Evolutionary conservation across 2,329 filamentous ascomycete genomes (phyloP), one percentile per base, ranked within the genome.

Genomic region (Penicillium sp.): DNA sequence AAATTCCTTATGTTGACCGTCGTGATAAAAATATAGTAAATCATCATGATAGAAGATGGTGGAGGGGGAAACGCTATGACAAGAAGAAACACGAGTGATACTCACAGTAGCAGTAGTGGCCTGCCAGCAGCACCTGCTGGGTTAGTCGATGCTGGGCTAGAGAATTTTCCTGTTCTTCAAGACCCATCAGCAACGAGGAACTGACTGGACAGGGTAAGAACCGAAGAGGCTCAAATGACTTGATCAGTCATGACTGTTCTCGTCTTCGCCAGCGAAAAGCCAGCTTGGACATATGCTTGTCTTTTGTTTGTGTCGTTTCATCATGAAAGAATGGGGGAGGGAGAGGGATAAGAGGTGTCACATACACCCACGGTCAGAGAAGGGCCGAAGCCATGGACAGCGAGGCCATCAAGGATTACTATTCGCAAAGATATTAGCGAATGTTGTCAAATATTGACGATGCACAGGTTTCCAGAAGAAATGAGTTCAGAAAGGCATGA

Each of bases 281-380:
- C 69, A 68, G 88, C 92, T 96, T 89, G 85, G 92, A 96, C 92
- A 96, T 96, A 96, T 96, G 92, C 92, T 96, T 96, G 92, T 96
- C 92, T 87, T 81, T 81, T 79, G 83, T 86, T 85, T 83, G 84
- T 86, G 89, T 92, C 87, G 80, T 84, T 85, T 95, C 91, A 95
- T 95, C 92, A 95, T 88, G 73, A 71, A 79, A 78, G 73, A 73
- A 64, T 65, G 63, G 66, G 22, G 13, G 65, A 65, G 56, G 44
- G 17, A 4, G 24, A 59, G 64, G 56, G 40, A 70, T 62, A 61
- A 68, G 58, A 53, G 37, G 26, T 65, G 62, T 59, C 58, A 76
- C 72, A 66, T 74, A 77, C 70, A 71, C 62, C 68, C 56, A 67
- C 56, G 51, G 26, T 65, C 50, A 56, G 45, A 33, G 13, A 45